Evolutionary conservation across 164 flowering plant species (phyloP).

Genomic region (Vitis vinifera): DNA sequence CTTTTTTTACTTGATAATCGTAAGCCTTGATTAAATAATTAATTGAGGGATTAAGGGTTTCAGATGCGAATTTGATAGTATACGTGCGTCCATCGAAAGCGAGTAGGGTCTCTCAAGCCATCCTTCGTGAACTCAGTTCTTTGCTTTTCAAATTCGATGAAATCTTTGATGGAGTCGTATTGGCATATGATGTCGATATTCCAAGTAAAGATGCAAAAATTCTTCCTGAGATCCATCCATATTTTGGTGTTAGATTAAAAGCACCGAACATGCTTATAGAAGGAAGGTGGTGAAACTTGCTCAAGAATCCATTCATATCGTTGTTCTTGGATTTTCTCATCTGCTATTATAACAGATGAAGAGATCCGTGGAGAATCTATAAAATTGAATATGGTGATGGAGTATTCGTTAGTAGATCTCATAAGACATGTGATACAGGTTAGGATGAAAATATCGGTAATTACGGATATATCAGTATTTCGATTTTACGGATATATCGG

Average conservation of each 20-base stretch:
- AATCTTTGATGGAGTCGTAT: conserved; percentile 69
- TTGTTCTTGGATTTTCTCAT: conserved; percentile 40
- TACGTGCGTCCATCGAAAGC: conserved; percentile 73
- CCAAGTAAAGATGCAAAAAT: conserved; percentile 42
- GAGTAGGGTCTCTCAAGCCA: conserved; percentile 39
- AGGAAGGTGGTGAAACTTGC: conserved; percentile 79
- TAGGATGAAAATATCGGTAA: conserved; percentile 23
- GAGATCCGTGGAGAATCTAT: too few relatives aligned
- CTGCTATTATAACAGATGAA: too few relatives aligned
- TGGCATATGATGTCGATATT: conserved; percentile 56
- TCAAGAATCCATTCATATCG: conserved; percentile 63
- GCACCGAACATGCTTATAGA: conserved; percentile 74
- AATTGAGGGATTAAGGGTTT: conserved; percentile 73
- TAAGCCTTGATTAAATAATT: too few relatives aligned
- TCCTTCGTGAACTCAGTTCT: conserved; percentile 61
- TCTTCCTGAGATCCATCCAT: conserved; percentile 61
- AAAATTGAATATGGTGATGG: too few relatives aligned
- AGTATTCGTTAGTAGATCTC: conserved; percentile 46
- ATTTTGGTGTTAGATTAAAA: conserved; percentile 58
- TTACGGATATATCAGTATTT: too few relatives aligned
- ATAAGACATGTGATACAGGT: conserved; percentile 58
- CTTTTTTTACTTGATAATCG: too few relatives aligned
- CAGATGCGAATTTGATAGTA: conserved; percentile 51
- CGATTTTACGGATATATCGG: too few relatives aligned
- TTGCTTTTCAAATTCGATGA: conserved; percentile 79